Conservation (phyloP, 352 stramenopile species). For the Phytophthora sp. region DNA sequence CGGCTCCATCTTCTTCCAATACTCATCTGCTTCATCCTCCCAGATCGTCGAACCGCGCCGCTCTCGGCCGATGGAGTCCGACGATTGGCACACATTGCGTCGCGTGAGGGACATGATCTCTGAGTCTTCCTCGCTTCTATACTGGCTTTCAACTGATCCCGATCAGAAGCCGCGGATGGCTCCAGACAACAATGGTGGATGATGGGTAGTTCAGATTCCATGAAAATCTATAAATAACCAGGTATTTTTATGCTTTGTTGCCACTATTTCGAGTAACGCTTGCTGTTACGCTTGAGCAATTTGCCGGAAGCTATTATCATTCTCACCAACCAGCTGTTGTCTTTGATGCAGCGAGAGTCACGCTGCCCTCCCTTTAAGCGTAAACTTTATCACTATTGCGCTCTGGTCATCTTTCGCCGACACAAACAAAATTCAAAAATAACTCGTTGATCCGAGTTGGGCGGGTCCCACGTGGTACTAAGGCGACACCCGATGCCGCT, state of each 20-base stretch:
- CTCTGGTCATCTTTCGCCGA: slow-evolving; percentile 33
- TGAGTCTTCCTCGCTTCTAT: slow-evolving; percentile 9
- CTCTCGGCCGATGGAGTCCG: slow-evolving; percentile 17
- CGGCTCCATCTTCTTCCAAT: slow-evolving; percentile 83
- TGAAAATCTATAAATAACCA: too few relatives aligned
- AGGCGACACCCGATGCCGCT: slow-evolving; percentile 17
- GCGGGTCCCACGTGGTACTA: slow-evolving; percentile 34
- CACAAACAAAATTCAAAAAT: slow-evolving; percentile 39
- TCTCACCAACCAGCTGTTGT: not conserved
- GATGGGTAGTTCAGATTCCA: too few relatives aligned
- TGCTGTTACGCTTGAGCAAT: too few relatives aligned
- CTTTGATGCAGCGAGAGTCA: too few relatives aligned
- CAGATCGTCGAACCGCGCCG: slow-evolving; percentile 56
- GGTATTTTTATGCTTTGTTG: too few relatives aligned
- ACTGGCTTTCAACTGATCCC: slow-evolving; percentile 21
- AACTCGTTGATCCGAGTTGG: slow-evolving; percentile 2
- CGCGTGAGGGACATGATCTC: slow-evolving; percentile 49
- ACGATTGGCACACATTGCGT: slow-evolving; percentile 42
- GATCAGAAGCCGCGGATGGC: slow-evolving; percentile 10
- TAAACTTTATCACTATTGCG: too few relatives aligned
- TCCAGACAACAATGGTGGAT: slow-evolving; percentile 12
- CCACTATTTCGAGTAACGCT: too few relatives aligned
- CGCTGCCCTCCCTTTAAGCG: too few relatives aligned
- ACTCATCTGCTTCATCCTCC: slow-evolving; percentile 66
- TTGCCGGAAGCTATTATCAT: too few relatives aligned